Conservation (phyloP, 768 basidiomycete species). For the Suillus subalutaceus region DNA sequence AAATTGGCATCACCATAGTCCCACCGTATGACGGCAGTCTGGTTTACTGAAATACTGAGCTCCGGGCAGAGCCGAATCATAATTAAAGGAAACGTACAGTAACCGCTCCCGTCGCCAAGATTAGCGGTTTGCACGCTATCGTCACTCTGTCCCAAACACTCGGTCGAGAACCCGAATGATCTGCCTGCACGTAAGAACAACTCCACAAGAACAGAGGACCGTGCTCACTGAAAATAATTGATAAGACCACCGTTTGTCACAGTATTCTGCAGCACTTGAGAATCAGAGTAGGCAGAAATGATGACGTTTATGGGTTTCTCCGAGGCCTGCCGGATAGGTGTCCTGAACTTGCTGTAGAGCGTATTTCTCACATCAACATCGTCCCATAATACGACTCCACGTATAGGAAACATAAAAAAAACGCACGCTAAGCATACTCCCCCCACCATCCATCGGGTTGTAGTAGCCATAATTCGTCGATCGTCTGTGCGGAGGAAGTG, state of each 20-base stretch:
- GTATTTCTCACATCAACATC: conserved; percentile 5
- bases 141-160: conserved; percentile 84
- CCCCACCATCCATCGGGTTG: conserved; percentile 57
- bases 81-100: conserved; percentile 45
- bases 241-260: conserved; percentile 69
- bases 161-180: conserved; percentile 70
- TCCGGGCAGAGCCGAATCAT: background rate
- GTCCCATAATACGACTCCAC: background rate
- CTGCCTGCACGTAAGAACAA: conserved; percentile 36
- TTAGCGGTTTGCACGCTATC: conserved; percentile 71
- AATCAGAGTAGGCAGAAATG: conserved; percentile 75
- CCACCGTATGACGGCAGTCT: conserved; percentile 84
- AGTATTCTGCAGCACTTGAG: conserved; percentile 62
- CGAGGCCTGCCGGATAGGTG: conserved; percentile 73
- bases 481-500: conserved; percentile 21
- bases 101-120: conserved; percentile 83
- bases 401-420: conserved; percentile 10
- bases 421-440: conserved; percentile 74
- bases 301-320: conserved; percentile 89
- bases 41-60: conserved; percentile 56
- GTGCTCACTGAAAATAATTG: conserved; percentile 77
- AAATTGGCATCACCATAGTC: conserved; percentile 79
- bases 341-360: conserved; percentile 47
- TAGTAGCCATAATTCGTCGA: conserved; percentile 53
- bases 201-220: background rate